Base-by-base conservation (phyloP, 73 alveolate genomes). In the Paramecium sonneborni region DNA sequence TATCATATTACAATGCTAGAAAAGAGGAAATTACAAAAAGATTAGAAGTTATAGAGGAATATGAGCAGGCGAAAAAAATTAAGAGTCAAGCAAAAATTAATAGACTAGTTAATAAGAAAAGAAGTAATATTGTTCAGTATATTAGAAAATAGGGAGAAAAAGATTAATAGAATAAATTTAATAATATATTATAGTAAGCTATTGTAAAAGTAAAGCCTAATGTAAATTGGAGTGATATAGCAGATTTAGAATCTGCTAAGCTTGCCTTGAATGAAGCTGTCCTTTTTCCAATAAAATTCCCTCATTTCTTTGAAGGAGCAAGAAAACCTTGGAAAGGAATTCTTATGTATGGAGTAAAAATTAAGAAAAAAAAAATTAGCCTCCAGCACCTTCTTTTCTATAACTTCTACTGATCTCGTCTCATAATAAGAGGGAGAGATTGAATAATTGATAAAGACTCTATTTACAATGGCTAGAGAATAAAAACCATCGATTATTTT, bases 331-430 rank as follows among this genome's bases (percentile, higher is more conserved):
- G 99, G 99, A 93, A 96, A 62, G 99, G 99, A 46, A 98, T 98
- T 57, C 95, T 98, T 41, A 96, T 98, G 57, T 98, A 98, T 91
- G 99, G 99, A 39, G 93, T 86, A 55, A 34, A 52, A 30, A 28
- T 38, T 24, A 8, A 39, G n/a, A 68, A 15, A 23, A 26, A 9
- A 38, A 32, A 14, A 28, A 24, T 21, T 46, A 86, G 92, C 99
- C 99, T 9, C 99, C 99, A 18, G 99, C 34, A 97, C 99, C 26
- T 98, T 98, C 97, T 98, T 98, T 95, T 96, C 99, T 24, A 95
- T 90, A 9, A 62, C 95, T 14, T 92, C 97, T 6, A 88, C 98
- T 9, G 98, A 96, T 92, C 92, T 96, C 28, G 95, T 96, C 41
- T 93, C 98, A 24, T 95, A 96, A 85, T 97, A 95, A 95, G 94